These are phyloP conservation scores for Termitomyces sp. DNA, from an alignment of 768 basidiomycete genomes.

Conservation along the genomic window DNA sequence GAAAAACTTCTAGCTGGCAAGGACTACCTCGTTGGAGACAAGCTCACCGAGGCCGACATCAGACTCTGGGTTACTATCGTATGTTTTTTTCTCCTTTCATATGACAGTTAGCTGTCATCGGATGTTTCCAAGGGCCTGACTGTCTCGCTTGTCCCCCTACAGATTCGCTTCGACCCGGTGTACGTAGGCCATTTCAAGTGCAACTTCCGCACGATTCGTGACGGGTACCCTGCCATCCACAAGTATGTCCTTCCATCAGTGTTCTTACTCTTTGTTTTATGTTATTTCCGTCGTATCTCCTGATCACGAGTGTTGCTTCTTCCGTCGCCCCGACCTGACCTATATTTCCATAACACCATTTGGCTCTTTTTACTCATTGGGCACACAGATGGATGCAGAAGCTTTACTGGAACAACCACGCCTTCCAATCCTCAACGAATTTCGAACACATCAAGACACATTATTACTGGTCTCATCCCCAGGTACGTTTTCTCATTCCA, in stretches of 20 bases:
- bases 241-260: not conserved
- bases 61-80: conserved; percentile 94
- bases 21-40: conserved; percentile 80
- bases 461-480: conserved; percentile 63
- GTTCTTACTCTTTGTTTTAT: not conserved
- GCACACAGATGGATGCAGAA: conserved; percentile 71
- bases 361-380: not conserved
- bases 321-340: not conserved
- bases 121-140: not conserved
- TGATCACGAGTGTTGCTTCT: not conserved
- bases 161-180: conserved; percentile 88
- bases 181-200: conserved; percentile 95
- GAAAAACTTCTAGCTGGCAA: conserved; percentile 77
- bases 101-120: not conserved
- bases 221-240: conserved; percentile 51
- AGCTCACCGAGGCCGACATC: conserved; percentile 79
- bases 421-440: conserved; percentile 84
- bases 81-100: conserved; percentile 23
- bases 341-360: not conserved
- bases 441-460: conserved; percentile 86
- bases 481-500: conserved; percentile 26
- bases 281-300: not conserved
- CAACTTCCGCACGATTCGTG: conserved; percentile 80
- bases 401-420: conserved; percentile 87
- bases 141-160: not conserved